These are phyloP conservation scores for Pestalotiopsis sp. DNA, from an alignment of 2,329 filamentous ascomycete genomes.

Conservation along the genomic window DNA sequence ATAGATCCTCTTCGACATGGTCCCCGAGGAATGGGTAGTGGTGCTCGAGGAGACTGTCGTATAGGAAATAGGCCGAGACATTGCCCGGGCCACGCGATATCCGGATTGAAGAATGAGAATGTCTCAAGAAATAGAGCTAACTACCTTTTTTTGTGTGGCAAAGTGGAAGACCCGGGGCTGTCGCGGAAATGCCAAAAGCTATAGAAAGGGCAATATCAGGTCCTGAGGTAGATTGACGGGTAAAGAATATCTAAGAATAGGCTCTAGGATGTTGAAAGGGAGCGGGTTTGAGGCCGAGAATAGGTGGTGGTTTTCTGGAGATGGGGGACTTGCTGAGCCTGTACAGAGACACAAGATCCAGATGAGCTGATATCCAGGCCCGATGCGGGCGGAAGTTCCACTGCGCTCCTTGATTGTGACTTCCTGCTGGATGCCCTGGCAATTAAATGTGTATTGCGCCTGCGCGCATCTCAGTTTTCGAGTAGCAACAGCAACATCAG, in stretches of 20 bases:
- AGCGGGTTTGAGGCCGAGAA: not conserved
- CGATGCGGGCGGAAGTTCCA: not conserved
- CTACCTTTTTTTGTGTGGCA: not conserved
- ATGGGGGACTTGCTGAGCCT: not conserved
- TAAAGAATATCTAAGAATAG: not conserved
- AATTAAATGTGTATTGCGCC: not conserved
- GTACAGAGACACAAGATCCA: not conserved
- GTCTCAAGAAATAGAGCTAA: not conserved
- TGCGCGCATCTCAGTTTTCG: not conserved
- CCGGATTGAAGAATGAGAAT: not conserved
- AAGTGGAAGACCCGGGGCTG: not conserved
- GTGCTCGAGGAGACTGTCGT: slow-evolving; percentile 3
- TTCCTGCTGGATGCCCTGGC: not conserved
- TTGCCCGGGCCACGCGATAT: not conserved
- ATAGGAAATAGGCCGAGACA: not conserved
- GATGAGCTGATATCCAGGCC: not conserved
- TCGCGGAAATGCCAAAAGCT: not conserved
- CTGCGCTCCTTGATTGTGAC: not conserved
- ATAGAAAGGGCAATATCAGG: not conserved
- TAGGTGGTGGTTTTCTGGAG: not conserved
- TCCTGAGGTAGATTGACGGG: not conserved
- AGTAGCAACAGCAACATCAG: not conserved
- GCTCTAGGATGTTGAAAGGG: not conserved
- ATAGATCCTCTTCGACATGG: not conserved
- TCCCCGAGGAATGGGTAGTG: not conserved